Evolutionary conservation across 345 rosid genomes (phyloP), one percentile per base, ranked within the genome.

Genomic region (Arabidopsis thaliana): DNA sequence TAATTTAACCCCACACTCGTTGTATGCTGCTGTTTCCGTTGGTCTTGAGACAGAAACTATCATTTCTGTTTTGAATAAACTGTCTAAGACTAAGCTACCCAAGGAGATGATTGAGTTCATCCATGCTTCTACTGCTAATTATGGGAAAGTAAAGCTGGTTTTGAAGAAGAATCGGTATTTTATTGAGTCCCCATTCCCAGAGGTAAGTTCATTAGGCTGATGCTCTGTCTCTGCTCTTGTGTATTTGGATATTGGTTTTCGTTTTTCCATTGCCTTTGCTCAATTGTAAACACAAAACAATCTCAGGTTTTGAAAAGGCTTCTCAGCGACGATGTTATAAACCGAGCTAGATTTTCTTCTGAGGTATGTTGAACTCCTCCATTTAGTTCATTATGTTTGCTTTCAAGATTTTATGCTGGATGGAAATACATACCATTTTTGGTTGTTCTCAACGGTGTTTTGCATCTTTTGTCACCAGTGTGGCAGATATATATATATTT

Each of bases 81-180:
- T 95, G 78, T 95, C 98, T 20, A 95, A 95, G 86, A 90, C 98
- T 20, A 89, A 89, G 87, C 83, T 95, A 24, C 99, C 99, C 0
- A 82, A 89, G 58, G 99, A 95, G 69, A 90, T 95, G 89, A 83
- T 90, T 74, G 91, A 92, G 61, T 95, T 92, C 59, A 85, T 95
- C 38, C 65, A 87, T 82, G 97, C 72, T 69, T 95, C 98, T 59
- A 95, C 99, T 23, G 92, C 97, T 10, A 95, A 95, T 79, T 95
- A 95, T 51, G 99, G 99, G 8, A 95, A 92, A 89, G 99, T 92
- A 66, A 95, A 95, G 85, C 94, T 95, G 4, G 98, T 95, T 37
- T 88, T 95, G 69, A 95, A 92, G 86, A 92, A 90, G 86, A 95
- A 95, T 65, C 81, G 89, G 3, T 95, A 92, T 80, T 81, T 90